Percentiles rank a stretch among this genome's conserved stretches.
These are phyloP conservation scores for Solanum boliviense DNA, from an alignment of 257 asterid genomes.

Conservation along the genomic window DNA sequence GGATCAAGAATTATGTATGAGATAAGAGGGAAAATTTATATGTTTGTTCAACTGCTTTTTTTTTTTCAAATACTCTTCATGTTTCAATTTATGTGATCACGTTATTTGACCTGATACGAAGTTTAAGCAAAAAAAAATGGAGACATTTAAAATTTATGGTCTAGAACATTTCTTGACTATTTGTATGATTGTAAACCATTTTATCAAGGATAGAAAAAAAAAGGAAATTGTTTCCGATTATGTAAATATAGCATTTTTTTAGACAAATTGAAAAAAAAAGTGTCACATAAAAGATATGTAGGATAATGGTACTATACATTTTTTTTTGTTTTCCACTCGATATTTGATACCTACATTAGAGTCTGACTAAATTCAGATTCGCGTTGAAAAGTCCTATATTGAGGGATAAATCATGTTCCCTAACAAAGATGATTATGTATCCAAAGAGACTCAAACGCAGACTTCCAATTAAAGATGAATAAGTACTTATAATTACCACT, in stretches of 20 bases:
- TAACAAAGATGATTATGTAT: fast-evolving
- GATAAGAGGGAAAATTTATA: slow-evolving; percentile 5
- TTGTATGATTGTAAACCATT: too few species aligned
- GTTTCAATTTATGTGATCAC: neutral
- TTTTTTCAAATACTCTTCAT: neutral
- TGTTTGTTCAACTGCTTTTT: slow-evolving; percentile 46
- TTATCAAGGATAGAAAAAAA: too few species aligned
- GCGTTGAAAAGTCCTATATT: fast-evolving
- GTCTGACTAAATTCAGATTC: too few species aligned
- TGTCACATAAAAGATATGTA: too few species aligned
- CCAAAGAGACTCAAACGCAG: too few species aligned
- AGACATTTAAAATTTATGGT: neutral
- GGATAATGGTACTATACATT: neutral
- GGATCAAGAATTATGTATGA: neutral
- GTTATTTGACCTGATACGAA: fast-evolving
- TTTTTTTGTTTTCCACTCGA: neutral
- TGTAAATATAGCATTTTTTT: too few species aligned
- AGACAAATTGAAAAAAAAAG: neutral
- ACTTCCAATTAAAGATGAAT: too few species aligned
- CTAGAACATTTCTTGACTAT: neutral
- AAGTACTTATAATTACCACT: too few species aligned
- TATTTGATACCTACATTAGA: too few species aligned
- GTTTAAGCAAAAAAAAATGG: neutral
- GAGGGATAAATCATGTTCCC: too few species aligned
- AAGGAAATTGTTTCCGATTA: too few species aligned